Percentiles rank a stretch among this genome's conserved stretches.
phyloP scores from a whole-genome alignment of 345 rosid species.

The Salix brachista region DNA sequence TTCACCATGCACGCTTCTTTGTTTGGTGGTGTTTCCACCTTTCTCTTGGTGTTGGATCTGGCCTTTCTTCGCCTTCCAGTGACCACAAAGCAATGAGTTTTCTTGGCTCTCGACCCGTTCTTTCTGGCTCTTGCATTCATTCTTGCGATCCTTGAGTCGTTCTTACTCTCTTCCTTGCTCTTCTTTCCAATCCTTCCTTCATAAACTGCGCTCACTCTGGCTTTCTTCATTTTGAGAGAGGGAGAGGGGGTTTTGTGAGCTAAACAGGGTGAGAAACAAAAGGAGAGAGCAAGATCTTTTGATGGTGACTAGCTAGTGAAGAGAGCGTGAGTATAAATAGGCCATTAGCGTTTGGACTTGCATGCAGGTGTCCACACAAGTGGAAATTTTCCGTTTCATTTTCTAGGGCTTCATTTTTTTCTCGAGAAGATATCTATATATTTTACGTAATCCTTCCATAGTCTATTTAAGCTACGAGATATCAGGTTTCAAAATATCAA shows the following conservation, averaged over 20 bases:
- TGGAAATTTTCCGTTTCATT: not conserved
- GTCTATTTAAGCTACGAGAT: not conserved
- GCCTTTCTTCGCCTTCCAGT: not conserved
- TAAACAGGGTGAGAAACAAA: not conserved
- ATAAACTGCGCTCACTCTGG: not conserved
- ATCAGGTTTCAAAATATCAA: not conserved
- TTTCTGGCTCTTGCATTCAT: slow-evolving; percentile 2
- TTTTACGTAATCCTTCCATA: not conserved
- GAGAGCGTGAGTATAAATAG: not conserved
- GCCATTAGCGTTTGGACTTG: not conserved
- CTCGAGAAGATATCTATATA: not conserved
- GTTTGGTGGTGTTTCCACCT: too few relatives aligned
- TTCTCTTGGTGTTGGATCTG: not conserved
- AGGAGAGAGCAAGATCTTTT: not conserved
- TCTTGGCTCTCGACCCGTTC: not conserved
- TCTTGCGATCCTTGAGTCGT: not conserved
- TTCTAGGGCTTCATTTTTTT: not conserved
- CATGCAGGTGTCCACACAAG: not conserved
- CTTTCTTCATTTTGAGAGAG: not conserved
- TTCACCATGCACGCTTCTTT: not conserved
- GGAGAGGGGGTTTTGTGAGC: not conserved
- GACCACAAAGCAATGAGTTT: not conserved
- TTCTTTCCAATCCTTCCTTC: not conserved
- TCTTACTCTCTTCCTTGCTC: not conserved
- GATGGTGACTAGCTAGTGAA: not conserved